Percentiles rank a stretch among this genome's conserved stretches.
phyloP scores from a whole-genome alignment of 2,329 filamentous ascomycete species.

The Beauveria sp. region DNA sequence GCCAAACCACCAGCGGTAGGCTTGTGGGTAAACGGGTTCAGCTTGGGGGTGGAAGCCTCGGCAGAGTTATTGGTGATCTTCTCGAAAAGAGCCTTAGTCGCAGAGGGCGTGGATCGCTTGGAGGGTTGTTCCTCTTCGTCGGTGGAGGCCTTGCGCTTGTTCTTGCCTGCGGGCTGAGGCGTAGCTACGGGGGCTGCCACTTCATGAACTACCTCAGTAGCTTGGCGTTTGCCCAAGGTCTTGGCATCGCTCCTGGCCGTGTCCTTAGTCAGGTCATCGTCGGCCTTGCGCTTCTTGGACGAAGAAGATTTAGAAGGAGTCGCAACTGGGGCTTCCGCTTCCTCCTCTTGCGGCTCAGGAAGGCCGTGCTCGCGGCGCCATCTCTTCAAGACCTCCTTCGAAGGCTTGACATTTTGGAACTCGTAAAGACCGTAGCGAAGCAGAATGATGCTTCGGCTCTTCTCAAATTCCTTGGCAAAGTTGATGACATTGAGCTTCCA shows the following conservation, averaged over 20 bases:
- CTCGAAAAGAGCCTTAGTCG: conserved; percentile 50
- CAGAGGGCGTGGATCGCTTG: conserved; percentile 43
- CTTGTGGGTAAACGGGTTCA: conserved; percentile 28
- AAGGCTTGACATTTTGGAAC: conserved; percentile 55
- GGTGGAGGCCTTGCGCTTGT: conserved; percentile 46
- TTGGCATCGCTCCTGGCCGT: conserved; percentile 27
- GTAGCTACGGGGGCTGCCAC: conserved; percentile 22
- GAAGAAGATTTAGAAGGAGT: conserved; percentile 27
- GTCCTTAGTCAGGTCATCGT: conserved; percentile 39
- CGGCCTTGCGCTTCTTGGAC: conserved; percentile 50
- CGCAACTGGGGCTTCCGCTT: conserved; percentile 22
- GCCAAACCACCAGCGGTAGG: conserved; percentile 30
- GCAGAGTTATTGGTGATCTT: conserved; percentile 45
- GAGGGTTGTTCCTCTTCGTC: conserved; percentile 41
- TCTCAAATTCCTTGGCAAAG: conserved; percentile 58
- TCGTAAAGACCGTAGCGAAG: conserved; percentile 55
- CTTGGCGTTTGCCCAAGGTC: conserved; percentile 42
- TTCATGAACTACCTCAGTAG: conserved; percentile 30
- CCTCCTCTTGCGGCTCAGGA: conserved; percentile 41
- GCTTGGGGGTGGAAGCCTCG: conserved; percentile 23
- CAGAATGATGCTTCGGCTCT: conserved; percentile 54
- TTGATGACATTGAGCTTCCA: conserved; percentile 57
- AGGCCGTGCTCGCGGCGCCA: conserved; percentile 52
- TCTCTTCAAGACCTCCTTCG: conserved; percentile 48
- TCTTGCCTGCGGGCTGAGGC: conserved; percentile 31